Conservation (phyloP, 2,329 filamentous ascomycete species). For the Scytalidium lignicola region DNA sequence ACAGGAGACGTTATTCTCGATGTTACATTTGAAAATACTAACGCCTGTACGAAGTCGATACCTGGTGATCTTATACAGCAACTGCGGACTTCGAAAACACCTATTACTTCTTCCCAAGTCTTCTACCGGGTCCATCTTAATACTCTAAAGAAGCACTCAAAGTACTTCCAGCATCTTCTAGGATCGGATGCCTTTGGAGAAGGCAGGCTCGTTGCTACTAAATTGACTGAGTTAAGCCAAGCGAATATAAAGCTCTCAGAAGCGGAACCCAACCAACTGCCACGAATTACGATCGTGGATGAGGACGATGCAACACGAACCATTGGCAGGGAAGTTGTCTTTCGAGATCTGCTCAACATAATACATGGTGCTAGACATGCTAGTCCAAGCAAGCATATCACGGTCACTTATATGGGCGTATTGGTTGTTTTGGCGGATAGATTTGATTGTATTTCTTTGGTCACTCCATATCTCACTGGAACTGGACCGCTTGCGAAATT, state of each 20-base stretch:
- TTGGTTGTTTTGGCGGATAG: constrained; percentile 68
- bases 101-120: constrained; percentile 20
- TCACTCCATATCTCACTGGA: constrained; percentile 48
- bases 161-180: constrained; percentile 66
- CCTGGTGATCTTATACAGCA: constrained; percentile 42
- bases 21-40: constrained; percentile 58
- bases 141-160: constrained; percentile 54
- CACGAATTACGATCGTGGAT: constrained; percentile 58
- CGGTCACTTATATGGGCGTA: constrained; percentile 57
- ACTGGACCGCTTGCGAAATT: constrained; percentile 37
- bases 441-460: constrained; percentile 57
- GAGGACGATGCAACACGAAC: constrained; percentile 62
- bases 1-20: constrained; percentile 62
- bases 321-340: constrained; percentile 54
- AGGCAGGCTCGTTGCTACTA: constrained; percentile 46
- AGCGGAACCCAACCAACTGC: constrained; percentile 48
- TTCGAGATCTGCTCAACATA: constrained; percentile 62
- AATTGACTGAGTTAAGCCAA: constrained; percentile 43
- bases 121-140: constrained; percentile 56
- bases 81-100: constrained; percentile 20
- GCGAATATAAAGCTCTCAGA: constrained; percentile 43
- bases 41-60: constrained; percentile 42
- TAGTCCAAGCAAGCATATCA: constrained; percentile 37
- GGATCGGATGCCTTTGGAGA: constrained; percentile 60
- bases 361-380: constrained; percentile 47